These are phyloP conservation scores for Astrothelium subdiscretum DNA, from an alignment of 495 filamentous ascomycete species.

Conservation along the genomic window DNA sequence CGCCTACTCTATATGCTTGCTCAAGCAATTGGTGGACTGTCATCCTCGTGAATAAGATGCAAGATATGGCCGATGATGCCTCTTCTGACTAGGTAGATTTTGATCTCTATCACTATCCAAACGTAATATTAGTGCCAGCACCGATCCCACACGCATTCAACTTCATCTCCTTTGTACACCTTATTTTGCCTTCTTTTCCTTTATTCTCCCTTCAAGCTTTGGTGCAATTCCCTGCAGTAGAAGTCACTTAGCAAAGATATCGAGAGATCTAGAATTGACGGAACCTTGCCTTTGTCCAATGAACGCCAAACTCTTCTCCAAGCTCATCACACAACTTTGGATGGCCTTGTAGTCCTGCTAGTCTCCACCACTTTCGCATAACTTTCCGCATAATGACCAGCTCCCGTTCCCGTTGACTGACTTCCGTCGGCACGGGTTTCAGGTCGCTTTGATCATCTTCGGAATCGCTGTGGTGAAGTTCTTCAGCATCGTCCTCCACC, in stretches of 20 bases:
- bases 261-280: neutral
- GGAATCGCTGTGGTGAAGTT: conserved; percentile 9
- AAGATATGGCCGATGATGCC: no score
- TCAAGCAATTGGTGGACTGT: no score
- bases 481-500: neutral
- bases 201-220: conserved; percentile 63
- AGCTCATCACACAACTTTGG: conserved; percentile 36
- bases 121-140: no score
- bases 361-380: conserved; percentile 61
- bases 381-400: conserved; percentile 37
- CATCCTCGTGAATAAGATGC: no score
- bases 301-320: conserved; percentile 47
- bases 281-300: conserved; percentile 55
- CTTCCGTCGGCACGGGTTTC: conserved; percentile 7
- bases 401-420: conserved; percentile 19
- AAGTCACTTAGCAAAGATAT: conserved; percentile 16
- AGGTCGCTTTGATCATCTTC: conserved; percentile 28
- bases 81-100: no score
- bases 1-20: no score
- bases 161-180: neutral
- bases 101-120: no score
- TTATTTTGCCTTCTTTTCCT: conserved; percentile 5
- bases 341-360: conserved; percentile 44
- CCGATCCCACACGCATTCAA: neutral
- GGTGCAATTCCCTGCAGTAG: conserved; percentile 51